These are phyloP conservation scores for Sporothrix dimorphospora DNA, from an alignment of 2,329 filamentous ascomycete genomes.

Conservation along the genomic window DNA sequence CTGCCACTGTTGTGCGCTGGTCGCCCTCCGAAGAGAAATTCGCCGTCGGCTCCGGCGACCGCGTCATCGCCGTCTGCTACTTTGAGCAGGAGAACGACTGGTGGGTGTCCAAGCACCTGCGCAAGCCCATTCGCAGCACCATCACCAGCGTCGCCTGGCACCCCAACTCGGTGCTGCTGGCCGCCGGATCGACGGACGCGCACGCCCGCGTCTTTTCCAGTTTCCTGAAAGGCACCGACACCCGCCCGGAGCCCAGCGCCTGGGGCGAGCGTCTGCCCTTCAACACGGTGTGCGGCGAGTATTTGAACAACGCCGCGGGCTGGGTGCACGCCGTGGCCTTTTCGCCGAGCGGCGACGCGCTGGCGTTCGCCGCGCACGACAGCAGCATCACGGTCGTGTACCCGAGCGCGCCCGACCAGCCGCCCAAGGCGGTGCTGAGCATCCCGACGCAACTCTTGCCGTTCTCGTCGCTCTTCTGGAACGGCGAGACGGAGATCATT, in stretches of 20 bases:
- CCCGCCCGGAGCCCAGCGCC: constrained; percentile 78
- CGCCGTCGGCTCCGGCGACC: constrained; percentile 92
- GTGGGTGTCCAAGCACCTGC: constrained; percentile 99
- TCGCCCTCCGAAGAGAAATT: constrained; percentile 97
- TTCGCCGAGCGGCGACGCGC: constrained; percentile 87
- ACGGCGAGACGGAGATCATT: constrained; percentile 87
- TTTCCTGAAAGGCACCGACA: constrained; percentile 94
- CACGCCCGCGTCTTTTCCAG: constrained; percentile 93
- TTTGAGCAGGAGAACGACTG: constrained; percentile 99
- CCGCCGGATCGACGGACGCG: constrained; percentile 94
- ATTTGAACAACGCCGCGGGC: constrained; percentile 90
- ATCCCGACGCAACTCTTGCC: constrained; percentile 88
- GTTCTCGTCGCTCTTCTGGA: constrained; percentile 93
- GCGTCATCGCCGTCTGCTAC: constrained; percentile 95
- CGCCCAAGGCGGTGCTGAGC: constrained; percentile 86
- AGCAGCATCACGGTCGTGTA: constrained; percentile 97
- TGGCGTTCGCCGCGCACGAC: constrained; percentile 93
- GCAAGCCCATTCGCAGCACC: constrained; percentile 97
- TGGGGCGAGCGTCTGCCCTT: constrained; percentile 97
- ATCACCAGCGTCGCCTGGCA: constrained; percentile 96
- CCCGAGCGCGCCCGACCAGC: constrained; percentile 85
- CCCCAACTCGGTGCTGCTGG: constrained; percentile 93
- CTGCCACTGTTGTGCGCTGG: constrained; percentile 96
- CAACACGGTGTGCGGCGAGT: constrained; percentile 98
- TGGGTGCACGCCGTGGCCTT: constrained; percentile 96